Evolutionary conservation across 1,139 yeast genomes (phyloP).

Genomic region (Tardiomyces digboiensis): DNA sequence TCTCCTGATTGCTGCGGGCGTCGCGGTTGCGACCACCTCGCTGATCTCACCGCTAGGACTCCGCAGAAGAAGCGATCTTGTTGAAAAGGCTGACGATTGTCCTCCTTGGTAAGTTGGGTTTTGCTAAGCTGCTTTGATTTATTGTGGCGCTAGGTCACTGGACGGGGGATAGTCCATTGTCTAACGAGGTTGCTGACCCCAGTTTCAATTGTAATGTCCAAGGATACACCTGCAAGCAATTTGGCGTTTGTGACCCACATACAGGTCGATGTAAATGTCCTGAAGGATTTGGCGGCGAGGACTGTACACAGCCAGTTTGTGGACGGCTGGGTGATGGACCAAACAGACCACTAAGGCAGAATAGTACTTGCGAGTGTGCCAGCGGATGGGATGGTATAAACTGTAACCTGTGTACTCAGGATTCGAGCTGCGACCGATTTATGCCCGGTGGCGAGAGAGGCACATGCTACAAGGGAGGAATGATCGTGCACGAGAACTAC

Average conservation of each 20-base stretch:
- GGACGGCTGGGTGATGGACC: constrained; percentile 63
- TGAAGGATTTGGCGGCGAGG: constrained; percentile 89
- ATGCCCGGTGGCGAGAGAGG: constrained; percentile 86
- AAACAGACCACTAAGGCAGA: constrained; percentile 51
- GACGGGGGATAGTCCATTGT: no score
- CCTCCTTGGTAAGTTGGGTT: constrained; percentile 22
- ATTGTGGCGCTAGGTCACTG: no score
- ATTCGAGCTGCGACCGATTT: constrained; percentile 70
- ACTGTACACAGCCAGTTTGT: constrained; percentile 84
- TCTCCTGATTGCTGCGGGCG: neutral
- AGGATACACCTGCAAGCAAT: constrained; percentile 83
- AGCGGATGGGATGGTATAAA: constrained; percentile 93
- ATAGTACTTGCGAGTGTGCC: constrained; percentile 58
- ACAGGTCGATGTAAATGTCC: constrained; percentile 92
- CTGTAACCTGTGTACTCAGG: constrained; percentile 70
- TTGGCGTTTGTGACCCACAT: constrained; percentile 72
- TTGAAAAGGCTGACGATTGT: constrained; percentile 7
- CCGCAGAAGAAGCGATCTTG: no score
- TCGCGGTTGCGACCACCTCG: no score
- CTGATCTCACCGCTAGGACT: no score
- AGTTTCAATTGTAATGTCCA: constrained; percentile 92
- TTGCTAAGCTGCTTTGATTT: neutral
- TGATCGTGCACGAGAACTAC: constrained; percentile 67
- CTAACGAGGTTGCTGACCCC: neutral
- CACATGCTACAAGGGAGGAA: constrained; percentile 85